phyloP scores from a whole-genome alignment of 2,329 filamentous ascomycete genomes.

The Fragosphaeria purpurea region DNA sequence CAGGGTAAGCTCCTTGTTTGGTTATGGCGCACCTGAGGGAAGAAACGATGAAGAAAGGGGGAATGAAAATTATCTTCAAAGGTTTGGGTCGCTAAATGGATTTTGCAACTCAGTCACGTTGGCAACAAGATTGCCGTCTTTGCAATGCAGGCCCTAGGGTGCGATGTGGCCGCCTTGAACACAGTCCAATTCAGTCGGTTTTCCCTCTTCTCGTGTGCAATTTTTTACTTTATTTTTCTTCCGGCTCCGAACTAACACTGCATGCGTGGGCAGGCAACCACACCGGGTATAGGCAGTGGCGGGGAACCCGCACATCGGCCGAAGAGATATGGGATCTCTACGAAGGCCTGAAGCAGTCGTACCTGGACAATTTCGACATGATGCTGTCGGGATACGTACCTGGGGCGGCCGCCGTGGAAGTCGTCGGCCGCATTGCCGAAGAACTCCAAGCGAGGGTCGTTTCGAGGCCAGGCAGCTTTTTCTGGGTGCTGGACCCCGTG shows the following conservation, averaged over 20 bases:
- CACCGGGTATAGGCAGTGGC: conserved; percentile 82
- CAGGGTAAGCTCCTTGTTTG: conserved; percentile 47
- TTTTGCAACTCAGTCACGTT: conserved; percentile 60
- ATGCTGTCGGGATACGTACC: conserved; percentile 93
- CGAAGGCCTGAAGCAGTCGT: conserved; percentile 70
- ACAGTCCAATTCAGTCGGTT: conserved; percentile 91
- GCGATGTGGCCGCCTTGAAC: conserved; percentile 87
- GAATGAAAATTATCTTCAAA: not conserved
- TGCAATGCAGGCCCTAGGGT: conserved; percentile 85
- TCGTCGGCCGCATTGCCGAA: conserved; percentile 73
- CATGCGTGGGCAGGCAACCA: conserved; percentile 63
- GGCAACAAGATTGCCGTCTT: conserved; percentile 97
- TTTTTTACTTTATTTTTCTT: not conserved
- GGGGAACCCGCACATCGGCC: conserved; percentile 71
- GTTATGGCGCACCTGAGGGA: not conserved
- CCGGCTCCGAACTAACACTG: no score
- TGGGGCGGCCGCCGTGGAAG: conserved; percentile 71
- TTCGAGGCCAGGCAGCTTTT: conserved; percentile 67
- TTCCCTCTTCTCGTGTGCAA: not conserved
- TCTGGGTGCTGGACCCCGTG: conserved; percentile 95
- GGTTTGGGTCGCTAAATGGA: no score
- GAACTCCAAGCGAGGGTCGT: conserved; percentile 62
- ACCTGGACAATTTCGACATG: conserved; percentile 84
- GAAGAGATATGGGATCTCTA: conserved; percentile 78
- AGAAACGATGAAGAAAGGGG: not conserved